Conservation (phyloP, 2,329 filamentous ascomycete genomes). For the Colletotrichum gigasporum region DNA sequence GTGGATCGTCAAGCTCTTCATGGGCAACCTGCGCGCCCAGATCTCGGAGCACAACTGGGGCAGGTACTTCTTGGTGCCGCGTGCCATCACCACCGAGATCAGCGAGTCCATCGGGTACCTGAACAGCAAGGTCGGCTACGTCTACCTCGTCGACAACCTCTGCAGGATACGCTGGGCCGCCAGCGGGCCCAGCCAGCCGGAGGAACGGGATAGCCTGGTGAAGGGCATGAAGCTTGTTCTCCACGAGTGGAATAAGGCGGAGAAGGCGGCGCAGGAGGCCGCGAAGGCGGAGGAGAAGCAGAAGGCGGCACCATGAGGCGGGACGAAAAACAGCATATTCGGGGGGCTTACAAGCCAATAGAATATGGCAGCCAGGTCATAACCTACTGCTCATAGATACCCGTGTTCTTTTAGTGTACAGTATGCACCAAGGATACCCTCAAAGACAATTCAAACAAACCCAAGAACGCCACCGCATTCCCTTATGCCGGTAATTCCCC, state of each 20-base stretch:
- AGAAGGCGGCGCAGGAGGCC: slow-evolving; percentile 40
- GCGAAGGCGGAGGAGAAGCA: background rate
- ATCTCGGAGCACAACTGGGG: slow-evolving; percentile 64
- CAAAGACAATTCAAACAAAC: background rate
- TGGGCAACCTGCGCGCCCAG: slow-evolving; percentile 59
- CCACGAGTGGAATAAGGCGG: slow-evolving; percentile 60
- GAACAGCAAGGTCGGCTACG: slow-evolving; percentile 93
- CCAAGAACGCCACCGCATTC: slow-evolving; percentile 32
- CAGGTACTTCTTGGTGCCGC: slow-evolving; percentile 69
- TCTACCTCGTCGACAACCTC: slow-evolving; percentile 87
- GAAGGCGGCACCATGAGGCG: background rate
- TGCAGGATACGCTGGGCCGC: slow-evolving; percentile 96
- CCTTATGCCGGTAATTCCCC: slow-evolving; percentile 31
- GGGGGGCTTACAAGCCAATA: slow-evolving; percentile 12
- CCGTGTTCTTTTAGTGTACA: slow-evolving; percentile 32
- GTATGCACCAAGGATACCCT: slow-evolving; percentile 32
- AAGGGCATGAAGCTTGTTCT: slow-evolving; percentile 72
- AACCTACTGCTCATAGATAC: slow-evolving; percentile 19
- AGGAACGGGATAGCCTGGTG: slow-evolving; percentile 74
- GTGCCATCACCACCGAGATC: slow-evolving; percentile 68
- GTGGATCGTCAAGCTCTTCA: slow-evolving; percentile 66
- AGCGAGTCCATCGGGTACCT: slow-evolving; percentile 74
- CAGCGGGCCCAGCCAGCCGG: slow-evolving; percentile 73
- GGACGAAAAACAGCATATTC: background rate
- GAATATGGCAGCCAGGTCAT: background rate